Conservation (phyloP, 2,329 filamentous ascomycete genomes). For the Colletotrichum destructivum region DNA sequence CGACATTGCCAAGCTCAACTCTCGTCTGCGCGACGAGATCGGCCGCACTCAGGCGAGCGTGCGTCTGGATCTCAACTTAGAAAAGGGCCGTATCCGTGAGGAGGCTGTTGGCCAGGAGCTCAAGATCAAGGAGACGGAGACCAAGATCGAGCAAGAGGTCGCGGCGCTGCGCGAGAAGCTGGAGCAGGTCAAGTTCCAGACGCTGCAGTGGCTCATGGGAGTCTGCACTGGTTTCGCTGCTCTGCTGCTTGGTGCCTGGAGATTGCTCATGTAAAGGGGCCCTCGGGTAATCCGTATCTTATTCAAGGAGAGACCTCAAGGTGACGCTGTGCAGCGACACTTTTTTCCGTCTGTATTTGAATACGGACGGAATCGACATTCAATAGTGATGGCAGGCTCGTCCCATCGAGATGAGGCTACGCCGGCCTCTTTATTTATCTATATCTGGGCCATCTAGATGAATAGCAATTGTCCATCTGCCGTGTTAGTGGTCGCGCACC, state of each 20-base stretch:
- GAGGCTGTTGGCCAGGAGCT: constrained; percentile 97
- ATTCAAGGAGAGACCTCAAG: neutral
- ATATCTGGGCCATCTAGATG: neutral
- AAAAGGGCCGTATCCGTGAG: constrained; percentile 96
- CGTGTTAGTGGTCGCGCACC: neutral
- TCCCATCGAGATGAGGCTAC: neutral
- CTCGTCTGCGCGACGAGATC: constrained; percentile 91
- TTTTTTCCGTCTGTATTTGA: neutral
- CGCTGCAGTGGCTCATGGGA: constrained; percentile 97
- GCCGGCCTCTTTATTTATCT: neutral
- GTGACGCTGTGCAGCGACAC: neutral
- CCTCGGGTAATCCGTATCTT: neutral
- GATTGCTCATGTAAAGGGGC: constrained; percentile 74
- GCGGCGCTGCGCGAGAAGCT: constrained; percentile 91
- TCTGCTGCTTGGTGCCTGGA: constrained; percentile 78
- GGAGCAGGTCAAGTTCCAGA: constrained; percentile 98
- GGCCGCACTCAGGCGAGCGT: constrained; percentile 94
- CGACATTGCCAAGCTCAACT: constrained; percentile 94
- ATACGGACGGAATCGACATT: no score
- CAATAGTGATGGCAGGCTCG: neutral
- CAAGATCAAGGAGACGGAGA: constrained; percentile 99
- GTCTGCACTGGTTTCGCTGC: constrained; percentile 79
- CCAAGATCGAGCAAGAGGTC: constrained; percentile 97
- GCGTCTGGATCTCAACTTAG: constrained; percentile 91
- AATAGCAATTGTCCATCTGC: neutral